Percentiles rank a stretch among this genome's conserved stretches.
Conservation (phyloP, 805 yeast species). For the Spathaspora sp. region DNA sequence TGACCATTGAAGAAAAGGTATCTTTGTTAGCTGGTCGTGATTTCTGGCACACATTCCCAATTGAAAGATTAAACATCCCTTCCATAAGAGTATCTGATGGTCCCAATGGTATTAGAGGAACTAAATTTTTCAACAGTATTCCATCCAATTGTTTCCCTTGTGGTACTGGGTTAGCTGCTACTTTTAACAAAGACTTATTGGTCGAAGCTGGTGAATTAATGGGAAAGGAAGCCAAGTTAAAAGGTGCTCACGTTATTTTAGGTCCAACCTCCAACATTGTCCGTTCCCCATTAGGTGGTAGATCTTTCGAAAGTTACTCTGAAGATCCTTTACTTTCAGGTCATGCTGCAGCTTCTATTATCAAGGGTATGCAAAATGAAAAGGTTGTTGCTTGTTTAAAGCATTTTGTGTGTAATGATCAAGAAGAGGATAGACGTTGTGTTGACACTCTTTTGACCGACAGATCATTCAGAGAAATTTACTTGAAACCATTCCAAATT, state of each 20-base stretch:
- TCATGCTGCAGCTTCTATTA: slow-evolving; percentile 19
- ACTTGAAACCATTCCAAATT: slow-evolving; percentile 56
- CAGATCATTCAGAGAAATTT: slow-evolving; percentile 29
- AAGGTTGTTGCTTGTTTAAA: slow-evolving; percentile 29
- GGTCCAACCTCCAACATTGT: slow-evolving; percentile 33
- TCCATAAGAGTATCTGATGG: slow-evolving; percentile 40
- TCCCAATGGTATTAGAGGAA: slow-evolving; percentile 32
- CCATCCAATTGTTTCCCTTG: slow-evolving; percentile 33
- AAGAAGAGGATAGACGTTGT: slow-evolving; percentile 26
- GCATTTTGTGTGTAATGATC: slow-evolving; percentile 31
- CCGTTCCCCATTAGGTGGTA: slow-evolving; percentile 32
- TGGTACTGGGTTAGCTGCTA: slow-evolving; percentile 30
- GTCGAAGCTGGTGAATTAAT: slow-evolving; percentile 25
- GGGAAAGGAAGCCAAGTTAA: slow-evolving; percentile 28
- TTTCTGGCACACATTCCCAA: slow-evolving; percentile 47
- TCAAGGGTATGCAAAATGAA: slow-evolving; percentile 26
- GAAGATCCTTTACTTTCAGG: slow-evolving; percentile 32
- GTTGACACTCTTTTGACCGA: slow-evolving; percentile 26
- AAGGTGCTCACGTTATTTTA: slow-evolving; percentile 26
- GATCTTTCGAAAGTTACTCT: slow-evolving; percentile 31
- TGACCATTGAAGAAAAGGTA: slow-evolving; percentile 33
- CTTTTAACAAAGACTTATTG: slow-evolving; percentile 25
- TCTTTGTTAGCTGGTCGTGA: slow-evolving; percentile 42
- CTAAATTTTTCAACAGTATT: slow-evolving; percentile 21
- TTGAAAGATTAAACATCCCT: slow-evolving; percentile 41